Evolutionary conservation across 140 eudicot genomes (phyloP).

Genomic region (Senecio squalidus): DNA sequence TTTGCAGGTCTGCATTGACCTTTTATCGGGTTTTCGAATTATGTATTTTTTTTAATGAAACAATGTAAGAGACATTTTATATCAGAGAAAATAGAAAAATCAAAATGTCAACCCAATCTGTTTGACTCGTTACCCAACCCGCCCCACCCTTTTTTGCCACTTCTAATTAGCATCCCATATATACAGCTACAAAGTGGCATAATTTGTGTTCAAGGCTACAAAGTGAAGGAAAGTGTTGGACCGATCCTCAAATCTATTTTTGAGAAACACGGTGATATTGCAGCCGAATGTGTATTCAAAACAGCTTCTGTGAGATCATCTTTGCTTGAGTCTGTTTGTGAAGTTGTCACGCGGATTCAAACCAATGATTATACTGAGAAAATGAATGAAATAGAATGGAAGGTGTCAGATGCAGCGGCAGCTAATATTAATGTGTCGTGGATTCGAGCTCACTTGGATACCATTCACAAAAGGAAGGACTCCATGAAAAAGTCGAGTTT

Average conservation of each 20-base stretch:
- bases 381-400: slow-evolving; percentile 24
- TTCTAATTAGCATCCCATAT: not conserved
- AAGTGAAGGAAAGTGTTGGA: slow-evolving; percentile 25
- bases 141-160: not conserved
- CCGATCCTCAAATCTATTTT: slow-evolving; percentile 33
- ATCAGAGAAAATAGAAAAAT: no score
- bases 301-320: slow-evolving; percentile 25
- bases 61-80: not conserved
- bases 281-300: slow-evolving; percentile 32
- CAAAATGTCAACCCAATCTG: not conserved
- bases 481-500: not conserved
- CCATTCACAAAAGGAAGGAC: slow-evolving; percentile 4
- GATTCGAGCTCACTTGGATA: slow-evolving; percentile 27
- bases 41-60: no score
- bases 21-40: no score
- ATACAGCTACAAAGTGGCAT: not conserved
- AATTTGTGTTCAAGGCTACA: slow-evolving; percentile 31
- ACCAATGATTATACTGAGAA: not conserved
- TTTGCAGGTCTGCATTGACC: no score
- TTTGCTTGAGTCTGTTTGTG: slow-evolving; percentile 37
- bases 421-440: slow-evolving; percentile 37
- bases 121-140: not conserved
- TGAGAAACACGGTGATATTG: slow-evolving; percentile 44
- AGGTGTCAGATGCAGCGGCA: slow-evolving; percentile 25
- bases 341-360: slow-evolving; percentile 31